A percentile compares a stretch with the other conserved stretches of the same genome.
These are phyloP conservation scores for Malania oleifera DNA, from an alignment of 164 flowering plant genomes.

Conservation along the genomic window DNA sequence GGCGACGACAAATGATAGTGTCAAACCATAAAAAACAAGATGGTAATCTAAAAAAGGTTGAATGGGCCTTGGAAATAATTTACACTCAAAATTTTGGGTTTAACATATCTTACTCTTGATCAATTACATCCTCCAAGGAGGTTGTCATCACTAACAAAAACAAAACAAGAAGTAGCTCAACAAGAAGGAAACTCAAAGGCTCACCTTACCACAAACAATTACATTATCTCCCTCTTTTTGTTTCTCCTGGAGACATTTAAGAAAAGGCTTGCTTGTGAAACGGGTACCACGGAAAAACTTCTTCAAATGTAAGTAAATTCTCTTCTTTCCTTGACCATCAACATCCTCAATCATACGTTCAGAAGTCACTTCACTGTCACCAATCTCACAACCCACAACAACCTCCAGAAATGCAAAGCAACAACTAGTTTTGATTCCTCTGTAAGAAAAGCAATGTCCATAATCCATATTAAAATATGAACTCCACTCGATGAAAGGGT, in stretches of 20 bases:
- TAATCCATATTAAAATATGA: not conserved
- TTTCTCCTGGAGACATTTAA: constrained; percentile 52
- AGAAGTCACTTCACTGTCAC: constrained; percentile 26
- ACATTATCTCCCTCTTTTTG: constrained; percentile 72
- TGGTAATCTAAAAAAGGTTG: too few relatives aligned
- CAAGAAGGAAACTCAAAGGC: constrained; percentile 11
- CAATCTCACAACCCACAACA: constrained; percentile 66
- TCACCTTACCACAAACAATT: constrained; percentile 93
- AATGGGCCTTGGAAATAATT: too few relatives aligned
- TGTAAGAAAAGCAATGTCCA: constrained; percentile 21
- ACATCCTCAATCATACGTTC: constrained; percentile 19
- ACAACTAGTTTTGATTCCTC: constrained; percentile 69
- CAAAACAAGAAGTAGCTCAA: not conserved
- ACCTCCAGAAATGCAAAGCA: constrained; percentile 82
- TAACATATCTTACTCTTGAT: too few relatives aligned
- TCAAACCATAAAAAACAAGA: too few relatives aligned
- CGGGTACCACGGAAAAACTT: constrained; percentile 84
- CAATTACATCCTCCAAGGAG: too few relatives aligned
- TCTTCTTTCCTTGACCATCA: constrained; percentile 31
- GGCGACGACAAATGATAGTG: too few relatives aligned
- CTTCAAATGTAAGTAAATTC: constrained; percentile 73
- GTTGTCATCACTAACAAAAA: not conserved
- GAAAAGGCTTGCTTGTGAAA: constrained; percentile 60
- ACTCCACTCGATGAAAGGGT: not conserved
- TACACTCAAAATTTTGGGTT: too few relatives aligned